These are phyloP conservation scores for Chaetomidium leptoderma DNA, from an alignment of 495 filamentous ascomycete genomes.

Conservation along the genomic window DNA sequence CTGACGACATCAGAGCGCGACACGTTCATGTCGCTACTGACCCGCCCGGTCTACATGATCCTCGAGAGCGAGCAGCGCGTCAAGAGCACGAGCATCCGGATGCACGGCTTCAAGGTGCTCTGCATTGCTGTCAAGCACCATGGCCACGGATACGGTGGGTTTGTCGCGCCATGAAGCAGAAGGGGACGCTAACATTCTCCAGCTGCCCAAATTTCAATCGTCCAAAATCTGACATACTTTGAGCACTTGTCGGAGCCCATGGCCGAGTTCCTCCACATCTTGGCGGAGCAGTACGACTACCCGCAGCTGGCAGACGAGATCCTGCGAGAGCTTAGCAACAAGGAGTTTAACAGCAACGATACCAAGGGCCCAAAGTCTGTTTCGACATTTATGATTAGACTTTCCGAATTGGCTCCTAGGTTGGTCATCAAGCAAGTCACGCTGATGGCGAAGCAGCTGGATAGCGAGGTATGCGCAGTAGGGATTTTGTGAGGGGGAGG, in stretches of 20 bases:
- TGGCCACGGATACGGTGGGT: constrained; percentile 88
- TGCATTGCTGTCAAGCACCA: constrained; percentile 98
- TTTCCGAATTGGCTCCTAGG: constrained; percentile 92
- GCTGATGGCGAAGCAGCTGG: constrained; percentile 83
- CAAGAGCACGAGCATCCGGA: constrained; percentile 84
- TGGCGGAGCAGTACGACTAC: constrained; percentile 96
- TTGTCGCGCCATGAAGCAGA: constrained; percentile 15
- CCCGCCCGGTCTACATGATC: constrained; percentile 87
- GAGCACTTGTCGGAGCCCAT: constrained; percentile 97
- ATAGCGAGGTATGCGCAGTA: constrained; percentile 60
- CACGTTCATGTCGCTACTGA: constrained; percentile 89
- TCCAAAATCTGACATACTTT: constrained; percentile 96
- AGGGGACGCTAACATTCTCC: constrained; percentile 25
- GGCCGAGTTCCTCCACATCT: constrained; percentile 96
- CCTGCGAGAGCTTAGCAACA: constrained; percentile 87
- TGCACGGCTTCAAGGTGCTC: constrained; percentile 95
- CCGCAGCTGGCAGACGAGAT: constrained; percentile 94
- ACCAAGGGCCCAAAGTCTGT: constrained; percentile 93
- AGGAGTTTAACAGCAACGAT: constrained; percentile 96
- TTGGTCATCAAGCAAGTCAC: constrained; percentile 97
- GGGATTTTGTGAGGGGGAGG: neutral
- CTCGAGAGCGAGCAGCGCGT: constrained; percentile 91
- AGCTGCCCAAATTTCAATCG: constrained; percentile 97
- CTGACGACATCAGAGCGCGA: constrained; percentile 94
- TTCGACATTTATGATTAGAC: constrained; percentile 89